These are phyloP conservation scores for Scedosporium aurantiacum DNA, from an alignment of 2,329 filamentous ascomycete genomes.

Conservation along the genomic window DNA sequence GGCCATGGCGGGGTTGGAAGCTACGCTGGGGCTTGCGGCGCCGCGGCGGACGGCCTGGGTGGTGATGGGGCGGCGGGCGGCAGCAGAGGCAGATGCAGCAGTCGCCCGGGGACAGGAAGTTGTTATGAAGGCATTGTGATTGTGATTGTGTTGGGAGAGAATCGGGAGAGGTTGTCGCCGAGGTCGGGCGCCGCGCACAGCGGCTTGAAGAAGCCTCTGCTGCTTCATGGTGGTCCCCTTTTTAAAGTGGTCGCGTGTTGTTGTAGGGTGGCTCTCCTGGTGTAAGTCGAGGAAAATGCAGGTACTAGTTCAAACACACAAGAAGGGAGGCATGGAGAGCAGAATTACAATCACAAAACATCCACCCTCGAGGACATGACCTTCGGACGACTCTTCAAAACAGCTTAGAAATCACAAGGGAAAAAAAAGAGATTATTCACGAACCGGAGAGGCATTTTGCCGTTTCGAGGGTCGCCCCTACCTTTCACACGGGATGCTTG, in stretches of 20 bases:
- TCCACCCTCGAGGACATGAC: too few species aligned
- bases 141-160: background rate
- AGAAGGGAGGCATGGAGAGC: too few species aligned
- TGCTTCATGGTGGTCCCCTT: background rate
- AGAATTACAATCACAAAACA: background rate
- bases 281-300: too few species aligned
- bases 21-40: conserved; percentile 13
- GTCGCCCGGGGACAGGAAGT: background rate
- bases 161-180: conserved; percentile 4
- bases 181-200: background rate
- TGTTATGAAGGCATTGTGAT: background rate
- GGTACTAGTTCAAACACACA: too few species aligned
- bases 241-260: too few species aligned
- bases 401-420: conserved; percentile 1
- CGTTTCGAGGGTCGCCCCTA: background rate
- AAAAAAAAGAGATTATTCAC: background rate
- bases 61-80: background rate
- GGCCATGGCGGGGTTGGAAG: conserved; percentile 74
- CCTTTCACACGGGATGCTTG: background rate
- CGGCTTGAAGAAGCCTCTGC: background rate
- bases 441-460: background rate
- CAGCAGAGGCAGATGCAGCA: too few species aligned
- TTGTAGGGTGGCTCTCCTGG: too few species aligned
- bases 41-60: background rate
- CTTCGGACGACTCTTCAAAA: background rate